Conservation (phyloP, 192 early-diverging fungal species). For the Coemansia biformis region DNA sequence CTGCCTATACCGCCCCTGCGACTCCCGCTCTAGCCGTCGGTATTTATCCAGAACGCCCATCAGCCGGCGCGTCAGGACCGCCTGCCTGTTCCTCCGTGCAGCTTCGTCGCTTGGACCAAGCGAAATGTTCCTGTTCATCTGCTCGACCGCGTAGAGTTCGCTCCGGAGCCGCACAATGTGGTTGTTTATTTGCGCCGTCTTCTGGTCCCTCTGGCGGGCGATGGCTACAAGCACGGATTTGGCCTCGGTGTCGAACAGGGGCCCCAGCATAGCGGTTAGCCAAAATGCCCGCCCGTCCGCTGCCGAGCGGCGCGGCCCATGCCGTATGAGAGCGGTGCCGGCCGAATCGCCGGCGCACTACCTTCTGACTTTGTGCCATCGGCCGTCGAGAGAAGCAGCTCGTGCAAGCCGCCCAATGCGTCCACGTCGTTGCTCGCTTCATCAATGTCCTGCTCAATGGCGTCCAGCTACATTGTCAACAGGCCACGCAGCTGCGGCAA, state of each 20-base stretch:
- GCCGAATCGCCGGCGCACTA: background rate
- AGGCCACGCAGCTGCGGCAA: background rate
- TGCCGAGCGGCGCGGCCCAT: too few species aligned
- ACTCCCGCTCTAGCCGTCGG: constrained; percentile 38
- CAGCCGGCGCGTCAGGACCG: constrained; percentile 34
- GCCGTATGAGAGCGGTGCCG: too few species aligned
- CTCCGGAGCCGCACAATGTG: constrained; percentile 30
- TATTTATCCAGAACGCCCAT: constrained; percentile 46
- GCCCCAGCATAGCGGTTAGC: too few species aligned
- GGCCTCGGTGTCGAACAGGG: too few species aligned
- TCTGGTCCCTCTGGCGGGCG: constrained; percentile 38
- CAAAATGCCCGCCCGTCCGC: too few species aligned
- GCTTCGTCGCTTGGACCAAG: constrained; percentile 39
- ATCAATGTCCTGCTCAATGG: constrained; percentile 36
- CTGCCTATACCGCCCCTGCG: constrained; percentile 35
- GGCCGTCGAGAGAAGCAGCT: constrained; percentile 30
- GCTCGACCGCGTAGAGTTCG: constrained; percentile 41
- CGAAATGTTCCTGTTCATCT: constrained; percentile 31
- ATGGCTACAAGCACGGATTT: constrained; percentile 20
- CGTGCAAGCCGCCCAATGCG: constrained; percentile 32
- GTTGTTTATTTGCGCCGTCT: constrained; percentile 36
- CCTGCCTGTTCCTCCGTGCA: constrained; percentile 32
- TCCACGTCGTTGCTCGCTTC: constrained; percentile 23
- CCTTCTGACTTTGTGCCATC: constrained; percentile 46
- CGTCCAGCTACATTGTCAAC: constrained; percentile 21